A percentile compares a stretch with the other conserved stretches of the same genome.
phyloP scores from a whole-genome alignment of 495 filamentous ascomycete genomes.

The Hypoxylon fragiforme region DNA sequence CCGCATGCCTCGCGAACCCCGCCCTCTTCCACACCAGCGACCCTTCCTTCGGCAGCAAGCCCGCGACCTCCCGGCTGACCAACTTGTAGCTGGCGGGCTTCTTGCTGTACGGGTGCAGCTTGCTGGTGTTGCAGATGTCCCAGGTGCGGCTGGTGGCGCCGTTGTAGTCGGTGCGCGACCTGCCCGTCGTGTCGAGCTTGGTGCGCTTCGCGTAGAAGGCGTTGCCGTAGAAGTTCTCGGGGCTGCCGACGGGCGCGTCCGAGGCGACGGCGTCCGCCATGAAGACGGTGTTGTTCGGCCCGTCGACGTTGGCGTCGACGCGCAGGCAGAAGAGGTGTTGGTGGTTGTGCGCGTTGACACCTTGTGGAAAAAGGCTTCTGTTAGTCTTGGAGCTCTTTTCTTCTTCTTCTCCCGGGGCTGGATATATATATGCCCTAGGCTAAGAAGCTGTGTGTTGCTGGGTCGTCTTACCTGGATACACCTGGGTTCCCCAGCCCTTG shows the following conservation, averaged over 20 bases:
- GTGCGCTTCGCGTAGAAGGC: constrained; percentile 93
- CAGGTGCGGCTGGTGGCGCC: constrained; percentile 79
- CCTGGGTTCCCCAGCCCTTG: constrained; percentile 88
- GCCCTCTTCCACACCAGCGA: constrained; percentile 92
- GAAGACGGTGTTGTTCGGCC: constrained; percentile 82
- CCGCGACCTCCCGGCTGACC: constrained; percentile 80
- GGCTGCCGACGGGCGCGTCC: constrained; percentile 70
- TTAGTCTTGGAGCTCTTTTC: neutral
- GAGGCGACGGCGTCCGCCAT: constrained; percentile 72
- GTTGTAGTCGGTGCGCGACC: constrained; percentile 80
- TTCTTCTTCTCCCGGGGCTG: no score
- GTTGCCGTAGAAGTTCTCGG: constrained; percentile 89
- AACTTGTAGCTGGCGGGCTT: constrained; percentile 92
- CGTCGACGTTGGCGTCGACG: constrained; percentile 87
- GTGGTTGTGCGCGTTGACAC: constrained; percentile 74
- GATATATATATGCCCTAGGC: no score
- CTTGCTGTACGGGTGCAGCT: constrained; percentile 80
- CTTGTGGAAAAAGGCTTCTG: constrained; percentile 21
- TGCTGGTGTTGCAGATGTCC: constrained; percentile 88
- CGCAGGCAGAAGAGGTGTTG: constrained; percentile 96
- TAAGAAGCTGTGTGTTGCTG: constrained; percentile 30
- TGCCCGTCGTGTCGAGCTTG: constrained; percentile 71
- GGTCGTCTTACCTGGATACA: constrained; percentile 81
- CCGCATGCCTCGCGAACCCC: constrained; percentile 86
- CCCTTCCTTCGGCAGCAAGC: constrained; percentile 79